These are phyloP conservation scores for Diaporthe vexans DNA, from an alignment of 2,329 filamentous ascomycete genomes.

Conservation along the genomic window DNA sequence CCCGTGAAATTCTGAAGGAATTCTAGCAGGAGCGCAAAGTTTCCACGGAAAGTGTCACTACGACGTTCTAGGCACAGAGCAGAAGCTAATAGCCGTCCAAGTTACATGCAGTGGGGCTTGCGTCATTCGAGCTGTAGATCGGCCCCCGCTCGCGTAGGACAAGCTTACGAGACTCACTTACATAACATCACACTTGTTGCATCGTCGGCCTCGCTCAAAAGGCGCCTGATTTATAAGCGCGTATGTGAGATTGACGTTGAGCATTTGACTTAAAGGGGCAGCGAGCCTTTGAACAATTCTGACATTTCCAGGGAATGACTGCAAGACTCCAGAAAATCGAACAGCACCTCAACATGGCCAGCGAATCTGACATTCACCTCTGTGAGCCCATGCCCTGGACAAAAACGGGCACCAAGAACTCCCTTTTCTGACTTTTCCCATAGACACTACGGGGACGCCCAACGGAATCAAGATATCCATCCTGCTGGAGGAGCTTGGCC, in stretches of 20 bases:
- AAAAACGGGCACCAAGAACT: not conserved
- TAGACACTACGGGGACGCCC: conserved; percentile 81
- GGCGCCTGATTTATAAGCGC: conserved; percentile 41
- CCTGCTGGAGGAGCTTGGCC: conserved; percentile 84
- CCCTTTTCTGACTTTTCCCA: not conserved
- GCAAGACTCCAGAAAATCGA: conserved; percentile 38
- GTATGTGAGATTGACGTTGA: conserved; percentile 3
- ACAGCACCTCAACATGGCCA: conserved; percentile 56
- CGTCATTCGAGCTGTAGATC: not conserved
- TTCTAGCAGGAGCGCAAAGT: no score
- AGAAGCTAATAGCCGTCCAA: not conserved
- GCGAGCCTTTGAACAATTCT: not conserved
- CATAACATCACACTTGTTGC: conserved; percentile 3
- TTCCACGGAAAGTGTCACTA: not conserved
- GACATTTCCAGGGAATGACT: conserved; percentile 26
- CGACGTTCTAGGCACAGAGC: not conserved
- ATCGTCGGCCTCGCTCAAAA: not conserved
- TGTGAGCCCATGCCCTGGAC: conserved; percentile 51
- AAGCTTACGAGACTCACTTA: conserved; percentile 27
- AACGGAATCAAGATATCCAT: conserved; percentile 95
- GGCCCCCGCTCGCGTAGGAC: conserved; percentile 29
- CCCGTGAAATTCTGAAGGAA: not conserved
- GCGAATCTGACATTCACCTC: conserved; percentile 77
- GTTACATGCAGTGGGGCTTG: not conserved
- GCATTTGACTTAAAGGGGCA: not conserved